Evolutionary conservation across 129 eudicot species (phyloP).

Genomic region (Erigeron canadensis): DNA sequence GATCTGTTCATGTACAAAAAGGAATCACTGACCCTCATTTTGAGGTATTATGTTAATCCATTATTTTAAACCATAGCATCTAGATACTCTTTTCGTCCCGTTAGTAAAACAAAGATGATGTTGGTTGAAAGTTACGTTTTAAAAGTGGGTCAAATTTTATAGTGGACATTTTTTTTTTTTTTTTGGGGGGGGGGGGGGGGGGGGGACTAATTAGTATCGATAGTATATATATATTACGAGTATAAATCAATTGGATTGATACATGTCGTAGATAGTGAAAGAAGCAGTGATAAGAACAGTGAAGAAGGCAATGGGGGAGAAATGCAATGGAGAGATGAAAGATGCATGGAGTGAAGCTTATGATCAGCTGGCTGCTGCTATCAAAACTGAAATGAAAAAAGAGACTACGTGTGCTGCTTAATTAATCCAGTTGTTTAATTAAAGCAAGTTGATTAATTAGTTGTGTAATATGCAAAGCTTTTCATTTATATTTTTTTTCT

Average conservation of each 20-base stretch:
- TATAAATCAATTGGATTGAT: not conserved
- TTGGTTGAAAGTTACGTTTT: no score
- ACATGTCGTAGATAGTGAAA: not conserved
- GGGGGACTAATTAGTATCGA: no score
- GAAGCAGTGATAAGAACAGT: constrained; percentile 5
- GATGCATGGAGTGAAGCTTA: constrained; percentile 2
- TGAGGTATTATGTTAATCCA: constrained; percentile 41
- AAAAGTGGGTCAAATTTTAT: no score
- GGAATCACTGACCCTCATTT: constrained; percentile 62
- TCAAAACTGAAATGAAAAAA: constrained; percentile 8
- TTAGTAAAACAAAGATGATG: no score
- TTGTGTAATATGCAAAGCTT: not conserved
- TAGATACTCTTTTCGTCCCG: no score
- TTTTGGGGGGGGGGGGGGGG: no score
- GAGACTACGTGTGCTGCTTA: not conserved
- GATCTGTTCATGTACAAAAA: constrained; percentile 59
- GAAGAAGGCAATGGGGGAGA: constrained; percentile 2
- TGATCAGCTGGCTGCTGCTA: constrained; percentile 1
- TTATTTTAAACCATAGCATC: no score
- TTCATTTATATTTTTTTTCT: no score
- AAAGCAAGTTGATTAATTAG: not conserved
- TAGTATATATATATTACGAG: no score
- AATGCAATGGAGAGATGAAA: constrained; percentile 2
- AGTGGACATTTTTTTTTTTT: no score
- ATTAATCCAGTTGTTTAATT: not conserved